Base-by-base conservation (phyloP, 2,329 filamentous ascomycete species). In the Mycogone perniciosa region DNA sequence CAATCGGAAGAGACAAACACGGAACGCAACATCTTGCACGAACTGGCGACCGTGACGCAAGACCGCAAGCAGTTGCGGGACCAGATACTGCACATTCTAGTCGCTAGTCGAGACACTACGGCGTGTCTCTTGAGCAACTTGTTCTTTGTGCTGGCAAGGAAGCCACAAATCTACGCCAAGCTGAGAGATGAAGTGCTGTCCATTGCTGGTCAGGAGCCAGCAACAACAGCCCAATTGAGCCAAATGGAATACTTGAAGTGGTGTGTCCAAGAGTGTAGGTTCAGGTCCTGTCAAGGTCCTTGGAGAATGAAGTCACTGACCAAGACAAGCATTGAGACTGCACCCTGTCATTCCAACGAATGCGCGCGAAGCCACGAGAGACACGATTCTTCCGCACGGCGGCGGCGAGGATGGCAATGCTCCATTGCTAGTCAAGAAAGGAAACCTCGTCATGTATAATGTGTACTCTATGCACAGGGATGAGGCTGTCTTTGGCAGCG, bases 251-350 rank as follows among this genome's bases (percentile, higher is more conserved):
- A 82, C 53, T 62, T 84, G 47, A 75, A 74, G 56, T 79, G 71
- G 66, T 77, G 76, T 31, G 57, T 82, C 52, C 78, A 82, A 54
- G 80, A 83, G 63, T 75, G 79, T 80, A 66, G 67, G 68, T 61
- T 11, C 1, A 7, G 4, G 9, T 35, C 13, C 44, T 5, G 7
- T 26, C 13, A 26, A 31, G 26, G 10, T 10, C 26, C 10, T 34
- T 34, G 37, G 33, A 5, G 3, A 13, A 34, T 4, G 7, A n/a
- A 20, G 7, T 26, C n/a, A 5, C 34, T 52, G n/a, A 43, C 33
- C 20, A 13, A 7, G 20, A 6, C 7, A 56, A 68, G 71, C 74
- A 11, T 67, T 80, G 4, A 72, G 77, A n/a, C 61, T 77, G 4
- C 69, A 79, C 58, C 73, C 76, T 9, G 69, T 73, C 5, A 75